Conservation (phyloP, 495 filamentous ascomycete species). For the Penicillium lividum region DNA sequence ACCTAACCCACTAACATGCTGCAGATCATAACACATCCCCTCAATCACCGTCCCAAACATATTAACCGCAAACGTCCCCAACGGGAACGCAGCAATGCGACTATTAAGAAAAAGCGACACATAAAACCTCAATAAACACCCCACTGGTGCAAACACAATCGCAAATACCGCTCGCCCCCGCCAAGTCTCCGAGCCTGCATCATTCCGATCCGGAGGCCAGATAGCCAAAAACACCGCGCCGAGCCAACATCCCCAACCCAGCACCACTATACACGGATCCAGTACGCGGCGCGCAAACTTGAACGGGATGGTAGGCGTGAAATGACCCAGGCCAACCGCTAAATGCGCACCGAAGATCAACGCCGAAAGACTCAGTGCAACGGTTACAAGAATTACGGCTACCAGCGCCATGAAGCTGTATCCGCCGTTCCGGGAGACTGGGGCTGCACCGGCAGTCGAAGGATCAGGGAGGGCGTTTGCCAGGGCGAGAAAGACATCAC, state of each 20-base stretch:
- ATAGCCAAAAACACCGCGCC: constrained; percentile 74
- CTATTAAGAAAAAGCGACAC: constrained; percentile 67
- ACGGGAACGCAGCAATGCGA: constrained; percentile 67
- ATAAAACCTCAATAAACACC: constrained; percentile 73
- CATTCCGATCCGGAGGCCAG: constrained; percentile 66
- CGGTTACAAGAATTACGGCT: constrained; percentile 65
- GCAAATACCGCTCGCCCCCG: constrained; percentile 74
- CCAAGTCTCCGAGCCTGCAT: constrained; percentile 51
- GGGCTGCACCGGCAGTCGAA: constrained; percentile 18
- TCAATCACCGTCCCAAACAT: constrained; percentile 67
- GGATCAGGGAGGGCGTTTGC: constrained; percentile 69
- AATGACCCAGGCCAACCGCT: constrained; percentile 55
- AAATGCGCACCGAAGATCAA: constrained; percentile 61
- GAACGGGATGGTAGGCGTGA: constrained; percentile 61
- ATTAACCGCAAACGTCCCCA: constrained; percentile 89
- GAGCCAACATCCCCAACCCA: constrained; percentile 75
- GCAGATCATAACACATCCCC: constrained; percentile 72
- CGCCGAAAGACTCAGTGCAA: constrained; percentile 64
- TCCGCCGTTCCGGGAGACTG: constrained; percentile 62
- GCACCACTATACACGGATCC: constrained; percentile 60
- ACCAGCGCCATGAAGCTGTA: constrained; percentile 81
- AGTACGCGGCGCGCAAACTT: constrained; percentile 56
- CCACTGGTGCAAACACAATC: constrained; percentile 81
- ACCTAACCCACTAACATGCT: constrained; percentile 49
- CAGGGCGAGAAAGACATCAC: constrained; percentile 81